A percentile compares a stretch with the other conserved stretches of the same genome.
Evolutionary conservation across 2,329 filamentous ascomycete species (phyloP).

Genomic region (Fusarium veterinarium): DNA sequence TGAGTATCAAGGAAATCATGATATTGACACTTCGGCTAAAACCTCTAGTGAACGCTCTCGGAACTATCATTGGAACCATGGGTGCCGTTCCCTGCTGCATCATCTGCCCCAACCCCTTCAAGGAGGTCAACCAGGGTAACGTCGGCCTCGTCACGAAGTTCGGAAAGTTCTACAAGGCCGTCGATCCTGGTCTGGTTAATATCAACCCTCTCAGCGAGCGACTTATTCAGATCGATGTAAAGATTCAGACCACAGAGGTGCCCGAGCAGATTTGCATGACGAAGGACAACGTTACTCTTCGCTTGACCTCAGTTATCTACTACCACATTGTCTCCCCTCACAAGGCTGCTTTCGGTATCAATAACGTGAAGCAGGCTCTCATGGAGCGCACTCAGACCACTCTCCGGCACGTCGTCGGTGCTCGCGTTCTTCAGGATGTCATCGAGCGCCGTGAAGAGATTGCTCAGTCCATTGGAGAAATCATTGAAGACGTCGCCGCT

Average conservation of each 20-base stretch:
- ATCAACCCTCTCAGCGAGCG: slow-evolving; percentile 95
- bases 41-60: slow-evolving; percentile 75
- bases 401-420: slow-evolving; percentile 94
- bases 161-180: slow-evolving; percentile 91
- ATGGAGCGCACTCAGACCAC: slow-evolving; percentile 98
- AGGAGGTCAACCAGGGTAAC: slow-evolving; percentile 90
- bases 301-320: slow-evolving; percentile 97
- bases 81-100: slow-evolving; percentile 94
- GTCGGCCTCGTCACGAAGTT: slow-evolving; percentile 97
- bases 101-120: slow-evolving; percentile 95
- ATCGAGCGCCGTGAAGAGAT: slow-evolving; percentile 99
- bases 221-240: slow-evolving; percentile 94
- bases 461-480: slow-evolving; percentile 93
- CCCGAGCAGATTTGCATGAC: slow-evolving; percentile 99
- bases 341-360: slow-evolving; percentile 96
- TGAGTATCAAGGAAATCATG: slow-evolving; percentile 57
- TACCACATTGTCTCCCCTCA: slow-evolving; percentile 97
- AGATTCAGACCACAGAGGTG: slow-evolving; percentile 98
- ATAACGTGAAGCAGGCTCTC: slow-evolving; percentile 94
- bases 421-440: slow-evolving; percentile 94
- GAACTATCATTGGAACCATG: slow-evolving; percentile 77
- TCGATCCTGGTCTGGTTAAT: slow-evolving; percentile 96
- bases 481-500: slow-evolving; percentile 93
- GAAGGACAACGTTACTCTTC: slow-evolving; percentile 97
- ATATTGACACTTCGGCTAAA: not conserved